A percentile compares a stretch with the other conserved stretches of the same genome.
phyloP scores from a whole-genome alignment of 2,329 filamentous ascomycete species.

The Cladobotryum mycophilum region DNA sequence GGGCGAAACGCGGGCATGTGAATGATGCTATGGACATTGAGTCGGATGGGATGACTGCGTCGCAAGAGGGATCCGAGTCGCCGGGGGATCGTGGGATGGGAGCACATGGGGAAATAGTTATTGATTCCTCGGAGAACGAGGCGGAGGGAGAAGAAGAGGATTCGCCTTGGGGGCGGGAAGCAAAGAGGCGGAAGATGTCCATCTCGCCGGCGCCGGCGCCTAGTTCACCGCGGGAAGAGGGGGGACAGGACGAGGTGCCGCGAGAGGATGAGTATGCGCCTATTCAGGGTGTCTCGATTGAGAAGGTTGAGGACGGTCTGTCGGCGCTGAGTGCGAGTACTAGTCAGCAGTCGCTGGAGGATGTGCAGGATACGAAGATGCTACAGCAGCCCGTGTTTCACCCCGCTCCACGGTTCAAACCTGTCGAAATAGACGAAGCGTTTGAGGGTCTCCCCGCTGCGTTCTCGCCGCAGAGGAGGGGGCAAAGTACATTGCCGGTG shows the following conservation, averaged over 20 bases:
- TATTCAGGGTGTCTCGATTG: neutral
- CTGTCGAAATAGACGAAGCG: conserved; percentile 19
- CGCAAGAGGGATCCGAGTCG: conserved; percentile 9
- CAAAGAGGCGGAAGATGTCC: conserved; percentile 24
- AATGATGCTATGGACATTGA: conserved; percentile 25
- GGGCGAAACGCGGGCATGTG: neutral
- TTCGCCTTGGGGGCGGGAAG: conserved; percentile 11
- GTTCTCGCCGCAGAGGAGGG: conserved; percentile 33
- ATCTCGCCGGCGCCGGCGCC: conserved; percentile 20
- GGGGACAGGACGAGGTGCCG: neutral
- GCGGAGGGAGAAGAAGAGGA: no score
- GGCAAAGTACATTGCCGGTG: conserved; percentile 30
- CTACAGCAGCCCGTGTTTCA: conserved; percentile 33
- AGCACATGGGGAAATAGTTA: neutral
- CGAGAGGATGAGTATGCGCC: neutral
- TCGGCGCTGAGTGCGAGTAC: conserved; percentile 1
- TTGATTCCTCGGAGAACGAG: conserved; percentile 1
- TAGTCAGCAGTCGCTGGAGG: neutral
- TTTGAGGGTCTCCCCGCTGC: conserved; percentile 20
- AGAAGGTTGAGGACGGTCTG: neutral
- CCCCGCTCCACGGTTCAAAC: conserved; percentile 35
- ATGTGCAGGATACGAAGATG: neutral
- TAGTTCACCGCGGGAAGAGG: conserved; percentile 1
- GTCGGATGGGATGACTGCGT: conserved; percentile 17
- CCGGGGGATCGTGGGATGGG: neutral